These are phyloP conservation scores for Saccharomycopsis sp. DNA, from an alignment of 805 yeast species.

Conservation along the genomic window DNA sequence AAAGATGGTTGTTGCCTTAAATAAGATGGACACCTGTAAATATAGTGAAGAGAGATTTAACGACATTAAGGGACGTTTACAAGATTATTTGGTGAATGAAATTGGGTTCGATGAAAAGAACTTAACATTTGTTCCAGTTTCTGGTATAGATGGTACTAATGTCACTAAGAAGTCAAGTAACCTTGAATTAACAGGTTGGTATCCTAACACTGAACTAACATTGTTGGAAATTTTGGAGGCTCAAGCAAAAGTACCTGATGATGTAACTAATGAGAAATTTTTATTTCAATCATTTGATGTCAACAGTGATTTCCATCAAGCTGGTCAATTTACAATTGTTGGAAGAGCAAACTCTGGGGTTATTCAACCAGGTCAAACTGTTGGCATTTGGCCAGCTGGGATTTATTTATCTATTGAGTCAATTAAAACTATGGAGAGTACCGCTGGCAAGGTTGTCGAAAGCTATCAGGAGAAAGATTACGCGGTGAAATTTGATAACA, in stretches of 20 bases:
- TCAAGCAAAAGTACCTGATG: conserved; percentile 27
- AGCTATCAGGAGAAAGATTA: conserved; percentile 9
- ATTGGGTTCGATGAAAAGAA: conserved; percentile 40
- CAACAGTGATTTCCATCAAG: conserved; percentile 37
- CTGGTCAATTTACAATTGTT: conserved; percentile 42
- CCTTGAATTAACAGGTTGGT: conserved; percentile 41
- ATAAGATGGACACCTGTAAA: conserved; percentile 58
- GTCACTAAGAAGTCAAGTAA: conserved; percentile 40
- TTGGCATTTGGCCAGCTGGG: conserved; percentile 48
- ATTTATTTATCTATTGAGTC: conserved; percentile 23
- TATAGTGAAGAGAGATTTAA: conserved; percentile 52
- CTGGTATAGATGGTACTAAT: conserved; percentile 64
- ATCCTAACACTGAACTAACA: conserved; percentile 93
- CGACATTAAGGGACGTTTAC: conserved; percentile 42
- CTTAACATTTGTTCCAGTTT: conserved; percentile 54
- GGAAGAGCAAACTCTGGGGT: conserved; percentile 68
- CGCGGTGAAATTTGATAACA: conserved; percentile 21
- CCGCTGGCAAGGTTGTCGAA: conserved; percentile 17
- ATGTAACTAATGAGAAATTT: conserved; percentile 38
- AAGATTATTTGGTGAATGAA: conserved; percentile 42
- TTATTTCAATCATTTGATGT: conserved; percentile 60
- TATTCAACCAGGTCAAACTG: conserved; percentile 64
- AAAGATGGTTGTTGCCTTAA: conserved; percentile 52
- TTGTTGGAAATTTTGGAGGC: conserved; percentile 80
- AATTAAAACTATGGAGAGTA: conserved; percentile 15